Percentiles rank a stretch among this genome's conserved stretches.
These are phyloP conservation scores for Wallemia ichthyophaga DNA, from an alignment of 1,284 basidiomycete genomes.

Conservation along the genomic window DNA sequence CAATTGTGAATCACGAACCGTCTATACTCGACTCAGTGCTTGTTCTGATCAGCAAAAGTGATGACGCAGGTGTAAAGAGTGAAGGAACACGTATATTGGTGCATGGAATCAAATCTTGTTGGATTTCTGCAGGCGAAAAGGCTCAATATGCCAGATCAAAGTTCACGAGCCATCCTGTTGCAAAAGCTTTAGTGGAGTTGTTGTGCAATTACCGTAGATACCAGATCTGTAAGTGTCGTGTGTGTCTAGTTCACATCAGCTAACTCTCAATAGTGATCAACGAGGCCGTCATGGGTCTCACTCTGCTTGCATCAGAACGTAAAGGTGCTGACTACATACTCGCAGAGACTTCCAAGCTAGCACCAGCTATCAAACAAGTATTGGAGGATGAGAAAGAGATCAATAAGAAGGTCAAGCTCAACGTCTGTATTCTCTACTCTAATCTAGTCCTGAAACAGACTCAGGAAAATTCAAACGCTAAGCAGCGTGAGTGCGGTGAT, in stretches of 20 bases:
- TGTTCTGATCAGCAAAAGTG: not conserved
- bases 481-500: not conserved
- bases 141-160: not conserved
- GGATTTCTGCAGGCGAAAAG: not conserved
- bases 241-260: not conserved
- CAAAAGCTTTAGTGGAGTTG: not conserved
- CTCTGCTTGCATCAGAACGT: not conserved
- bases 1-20: not conserved
- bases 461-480: not conserved
- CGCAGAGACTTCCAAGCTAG: not conserved
- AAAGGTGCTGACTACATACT: not conserved
- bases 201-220: not conserved
- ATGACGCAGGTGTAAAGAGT: not conserved
- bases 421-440: not conserved
- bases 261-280: not conserved
- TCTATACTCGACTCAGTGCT: not conserved
- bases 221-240: not conserved
- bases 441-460: not conserved
- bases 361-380: not conserved
- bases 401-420: not conserved
- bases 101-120: not conserved
- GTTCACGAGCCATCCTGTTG: not conserved
- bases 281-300: not conserved
- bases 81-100: not conserved
- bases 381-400: not conserved